Percentiles rank a stretch among this genome's conserved stretches.
Conservation (phyloP, 1,284 basidiomycete species). For the Fomitopsis pinicola region DNA sequence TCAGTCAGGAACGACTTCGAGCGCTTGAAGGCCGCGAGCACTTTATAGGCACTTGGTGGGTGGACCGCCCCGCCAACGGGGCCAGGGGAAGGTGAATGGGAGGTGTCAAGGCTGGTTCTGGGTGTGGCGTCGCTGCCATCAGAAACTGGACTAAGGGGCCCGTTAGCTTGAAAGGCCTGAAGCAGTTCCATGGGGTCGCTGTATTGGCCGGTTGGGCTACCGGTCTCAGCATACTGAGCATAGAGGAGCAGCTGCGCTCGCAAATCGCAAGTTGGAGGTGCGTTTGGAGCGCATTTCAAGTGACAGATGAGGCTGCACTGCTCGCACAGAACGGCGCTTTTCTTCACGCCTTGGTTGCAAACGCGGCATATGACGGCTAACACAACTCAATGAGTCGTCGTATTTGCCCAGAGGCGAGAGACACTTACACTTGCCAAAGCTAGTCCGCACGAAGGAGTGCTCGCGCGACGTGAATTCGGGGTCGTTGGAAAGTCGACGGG, state of each 20-base stretch:
- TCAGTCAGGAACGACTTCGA: conserved; percentile 42
- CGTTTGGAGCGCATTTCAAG: conserved; percentile 69
- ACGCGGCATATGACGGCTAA: conserved; percentile 85
- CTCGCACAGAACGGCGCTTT: conserved; percentile 83
- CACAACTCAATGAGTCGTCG: conserved; percentile 12
- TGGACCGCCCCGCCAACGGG: conserved; percentile 24
- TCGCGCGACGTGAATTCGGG: conserved; percentile 56
- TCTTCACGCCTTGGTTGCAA: conserved; percentile 79
- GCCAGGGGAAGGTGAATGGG: conserved; percentile 24
- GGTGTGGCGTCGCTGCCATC: conserved; percentile 43
- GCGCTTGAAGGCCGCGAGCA: conserved; percentile 59
- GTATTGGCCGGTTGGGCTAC: conserved; percentile 47
- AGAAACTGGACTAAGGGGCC: conserved; percentile 41
- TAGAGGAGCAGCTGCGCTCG: conserved; percentile 70
- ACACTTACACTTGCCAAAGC: conserved; percentile 83
- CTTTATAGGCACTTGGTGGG: conserved; percentile 58
- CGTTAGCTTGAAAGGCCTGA: conserved; percentile 32
- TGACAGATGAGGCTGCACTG: conserved; percentile 90
- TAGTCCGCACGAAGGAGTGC: conserved; percentile 88
- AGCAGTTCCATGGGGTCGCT: conserved; percentile 48
- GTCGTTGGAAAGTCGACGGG: conserved; percentile 35
- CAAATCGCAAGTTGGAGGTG: conserved; percentile 79
- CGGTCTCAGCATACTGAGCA: conserved; percentile 68
- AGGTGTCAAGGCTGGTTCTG: conserved; percentile 47
- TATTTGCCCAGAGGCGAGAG: not conserved